phyloP scores from a whole-genome alignment of 2,329 filamentous ascomycete genomes.

The Aspergillus aculeatinus region DNA sequence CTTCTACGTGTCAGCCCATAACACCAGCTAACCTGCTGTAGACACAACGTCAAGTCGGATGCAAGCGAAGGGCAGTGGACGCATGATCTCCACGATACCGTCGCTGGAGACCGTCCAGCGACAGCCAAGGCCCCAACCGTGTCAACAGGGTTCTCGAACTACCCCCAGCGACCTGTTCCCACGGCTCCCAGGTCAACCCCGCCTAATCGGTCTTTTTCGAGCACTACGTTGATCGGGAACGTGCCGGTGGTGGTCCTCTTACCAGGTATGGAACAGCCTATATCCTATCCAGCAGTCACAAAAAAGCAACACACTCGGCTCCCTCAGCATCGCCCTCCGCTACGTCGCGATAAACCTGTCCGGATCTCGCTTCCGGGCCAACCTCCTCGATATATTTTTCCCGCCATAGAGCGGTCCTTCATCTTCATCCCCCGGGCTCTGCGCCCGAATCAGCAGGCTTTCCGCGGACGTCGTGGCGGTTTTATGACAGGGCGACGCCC shows the following conservation, averaged over 20 bases:
- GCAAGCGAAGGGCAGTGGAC: constrained; percentile 76
- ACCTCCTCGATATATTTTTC: constrained; percentile 84
- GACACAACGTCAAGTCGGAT: constrained; percentile 45
- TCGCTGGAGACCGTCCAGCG: constrained; percentile 43
- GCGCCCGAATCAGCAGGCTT: constrained; percentile 85
- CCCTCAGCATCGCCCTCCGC: constrained; percentile 88
- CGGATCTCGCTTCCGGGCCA: constrained; percentile 83
- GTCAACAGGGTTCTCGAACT: constrained; percentile 28
- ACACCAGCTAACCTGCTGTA: constrained; percentile 32
- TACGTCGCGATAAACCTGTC: constrained; percentile 94
- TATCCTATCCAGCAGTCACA: constrained; percentile 71
- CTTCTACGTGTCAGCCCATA: neutral
- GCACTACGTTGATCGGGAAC: constrained; percentile 78
- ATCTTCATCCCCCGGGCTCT: constrained; percentile 96
- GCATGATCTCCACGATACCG: constrained; percentile 86
- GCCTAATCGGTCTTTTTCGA: constrained; percentile 77
- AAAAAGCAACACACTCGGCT: constrained; percentile 91
- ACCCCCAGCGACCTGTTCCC: constrained; percentile 35
- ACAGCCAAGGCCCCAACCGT: constrained; percentile 31
- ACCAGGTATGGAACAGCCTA: constrained; percentile 69
- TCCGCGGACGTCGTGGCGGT: constrained; percentile 64
- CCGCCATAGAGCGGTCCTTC: constrained; percentile 85
- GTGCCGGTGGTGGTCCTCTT: constrained; percentile 80
- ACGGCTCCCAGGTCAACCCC: constrained; percentile 58
- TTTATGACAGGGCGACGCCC: constrained; percentile 72